Base-by-base conservation (phyloP, 805 yeast genomes). In the Candida arabinofermentans region DNA sequence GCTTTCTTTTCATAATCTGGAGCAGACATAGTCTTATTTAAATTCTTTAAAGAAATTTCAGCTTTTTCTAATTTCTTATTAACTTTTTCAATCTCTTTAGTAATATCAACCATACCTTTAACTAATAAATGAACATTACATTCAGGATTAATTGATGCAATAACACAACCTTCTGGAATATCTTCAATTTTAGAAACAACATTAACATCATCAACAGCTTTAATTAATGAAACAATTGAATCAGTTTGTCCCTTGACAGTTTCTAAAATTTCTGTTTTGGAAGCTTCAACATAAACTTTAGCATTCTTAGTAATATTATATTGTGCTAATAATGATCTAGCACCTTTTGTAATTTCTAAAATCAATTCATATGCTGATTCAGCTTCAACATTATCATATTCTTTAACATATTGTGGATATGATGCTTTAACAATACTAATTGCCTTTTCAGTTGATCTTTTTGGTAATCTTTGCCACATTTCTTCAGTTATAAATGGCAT, bases 401-500 rank as follows among this genome's bases (percentile, higher is more conserved):
- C 77, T 41, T 69, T 55, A 40, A 70, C 69, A 64, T 71, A 83
- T 41, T 66, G 75, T 43, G 99, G 99, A 71, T 81, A 93, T 37
- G 72, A 54, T 32, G 96, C 95, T 60, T 79, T 78, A 39, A 81
- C 81, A 62, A 93, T 88, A 17, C 96, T 75, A 39, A 65, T 70
- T 22, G 88, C 71, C 18, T 67, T 66, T 56, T 86, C 96, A 40
- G 80, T 69, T 7, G 78, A 75, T 62, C 96, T 81, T 59, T 85
- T 83, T 56, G 98, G 98, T 59, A 93, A 72, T 69, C 98, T 86
- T 72, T 93, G 99, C 97, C 97, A 93, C 86, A 93, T 79, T 74
- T 93, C 99, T 69, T 93, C 99, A 36, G 98, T 83, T 53, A 93
- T 72, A 63, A 79, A 93, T 30, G 99, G 99, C 99, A 93, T 93